Base-by-base conservation (phyloP, 2,329 filamentous ascomycete species). In the Aureobasidium sp. region DNA sequence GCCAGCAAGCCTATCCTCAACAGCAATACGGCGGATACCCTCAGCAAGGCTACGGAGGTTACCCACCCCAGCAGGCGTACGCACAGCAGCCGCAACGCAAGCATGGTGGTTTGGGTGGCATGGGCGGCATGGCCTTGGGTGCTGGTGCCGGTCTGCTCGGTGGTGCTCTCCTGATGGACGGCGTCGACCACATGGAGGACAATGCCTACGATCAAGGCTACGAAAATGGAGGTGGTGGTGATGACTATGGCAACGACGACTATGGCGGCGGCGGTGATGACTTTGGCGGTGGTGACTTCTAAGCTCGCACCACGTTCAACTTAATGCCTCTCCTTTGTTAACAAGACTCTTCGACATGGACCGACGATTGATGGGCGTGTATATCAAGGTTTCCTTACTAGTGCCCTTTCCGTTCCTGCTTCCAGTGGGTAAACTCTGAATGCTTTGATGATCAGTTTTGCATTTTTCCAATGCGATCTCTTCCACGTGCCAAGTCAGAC, bases 71-170 rank as follows among this genome's bases (percentile, higher is more conserved):
- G 39, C 69, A 66, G 30, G n/a, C n/a, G 14, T 53, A 62, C 65
- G 68, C 73, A 64, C 73, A 74, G 64, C 73, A 74, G 64, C 70
- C 70, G 30, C 75, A 77, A 62, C 79, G 76, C 63, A 79, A 78
- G 68, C 74, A 59, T 48, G 72, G 76, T 29, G 76, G 81, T 2
- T 32, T 48, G 45, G 45, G 32, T 10, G 32, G 45, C 27, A 48
- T 48, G 45, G 45, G 45, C 6, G 45, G 45, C 27, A 48, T 48
- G 45, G 45, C 45, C n/a, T 78, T 93, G 76, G 89, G 90, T n/a
- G 80, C 83, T 63, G 84, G 81, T 1, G 90, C 89, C 51, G 91
- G 91, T 73, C 70, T 96, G 71, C 68, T 96, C 1, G 92, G 91
- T 67, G 91, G 91, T 61, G 82, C 85, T 64, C 64, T 96, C 68